These are phyloP conservation scores for Marchantia polymorpha DNA, from an alignment of 225 moss, liverwort and hornwort genomes.

Conservation along the genomic window DNA sequence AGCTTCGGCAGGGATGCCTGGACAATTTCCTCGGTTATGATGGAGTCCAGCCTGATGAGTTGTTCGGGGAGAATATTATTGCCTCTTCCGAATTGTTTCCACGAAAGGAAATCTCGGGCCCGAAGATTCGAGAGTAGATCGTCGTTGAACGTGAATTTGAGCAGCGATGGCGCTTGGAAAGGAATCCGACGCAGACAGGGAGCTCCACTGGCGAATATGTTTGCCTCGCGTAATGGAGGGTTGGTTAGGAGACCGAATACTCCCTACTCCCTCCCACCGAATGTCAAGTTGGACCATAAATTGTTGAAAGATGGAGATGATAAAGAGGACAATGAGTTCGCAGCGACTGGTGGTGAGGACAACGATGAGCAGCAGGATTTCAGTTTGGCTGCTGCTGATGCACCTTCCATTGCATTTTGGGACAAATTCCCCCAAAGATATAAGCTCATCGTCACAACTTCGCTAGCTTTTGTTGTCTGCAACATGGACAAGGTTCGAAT, in stretches of 20 bases:
- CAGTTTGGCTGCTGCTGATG: slow-evolving; percentile 14
- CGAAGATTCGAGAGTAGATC: not conserved
- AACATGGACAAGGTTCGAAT: slow-evolving; percentile 96
- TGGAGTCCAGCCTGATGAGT: slow-evolving; percentile 8
- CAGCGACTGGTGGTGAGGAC: not conserved
- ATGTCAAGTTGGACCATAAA: slow-evolving; percentile 27
- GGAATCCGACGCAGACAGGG: not conserved
- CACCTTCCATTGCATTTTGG: slow-evolving; percentile 39
- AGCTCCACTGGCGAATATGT: not conserved
- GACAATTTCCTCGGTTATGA: not conserved
- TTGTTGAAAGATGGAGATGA: slow-evolving; percentile 35
- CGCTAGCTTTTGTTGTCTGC: slow-evolving; percentile 94
- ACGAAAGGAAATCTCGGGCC: not conserved
- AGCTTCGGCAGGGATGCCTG: slow-evolving; percentile 3
- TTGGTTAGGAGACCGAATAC: not conserved
- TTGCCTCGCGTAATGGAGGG: not conserved
- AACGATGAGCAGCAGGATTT: slow-evolving; percentile 4
- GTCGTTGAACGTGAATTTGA: not conserved
- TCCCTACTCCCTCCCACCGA: slow-evolving; percentile 21
- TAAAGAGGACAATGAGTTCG: slow-evolving; percentile 25
- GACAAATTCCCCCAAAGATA: slow-evolving; percentile 64
- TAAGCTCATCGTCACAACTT: slow-evolving; percentile 76
- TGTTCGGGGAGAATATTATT: not conserved
- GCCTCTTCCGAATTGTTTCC: not conserved
- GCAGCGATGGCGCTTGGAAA: not conserved